Evolutionary conservation across 805 yeast species (phyloP).

Genomic region (Wickerhamiella slavikovae): DNA sequence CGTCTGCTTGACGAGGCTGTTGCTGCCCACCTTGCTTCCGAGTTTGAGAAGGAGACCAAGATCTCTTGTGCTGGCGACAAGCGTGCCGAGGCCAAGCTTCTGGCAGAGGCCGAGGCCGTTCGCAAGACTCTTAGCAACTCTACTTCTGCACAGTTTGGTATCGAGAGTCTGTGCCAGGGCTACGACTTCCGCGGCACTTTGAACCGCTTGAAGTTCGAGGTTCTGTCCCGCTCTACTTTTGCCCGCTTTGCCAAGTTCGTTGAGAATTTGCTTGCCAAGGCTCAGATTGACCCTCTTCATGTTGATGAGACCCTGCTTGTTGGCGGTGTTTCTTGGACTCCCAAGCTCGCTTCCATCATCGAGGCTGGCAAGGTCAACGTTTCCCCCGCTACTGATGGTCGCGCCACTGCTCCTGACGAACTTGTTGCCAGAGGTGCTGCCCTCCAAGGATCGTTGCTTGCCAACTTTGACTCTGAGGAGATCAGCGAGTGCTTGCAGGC

Average conservation of each 20-base stretch:
- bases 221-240: constrained; percentile 62
- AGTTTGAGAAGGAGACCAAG: constrained; percentile 75
- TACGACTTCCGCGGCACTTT: constrained; percentile 80
- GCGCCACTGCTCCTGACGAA: constrained; percentile 76
- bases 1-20: constrained; percentile 62
- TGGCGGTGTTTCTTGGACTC: constrained; percentile 87
- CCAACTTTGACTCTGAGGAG: constrained; percentile 65
- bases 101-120: constrained; percentile 60
- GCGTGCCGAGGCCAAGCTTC: constrained; percentile 75
- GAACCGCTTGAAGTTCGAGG: constrained; percentile 85
- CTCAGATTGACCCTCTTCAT: constrained; percentile 66
- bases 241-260: constrained; percentile 59
- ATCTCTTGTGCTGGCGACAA: constrained; percentile 61
- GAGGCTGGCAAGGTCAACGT: constrained; percentile 42
- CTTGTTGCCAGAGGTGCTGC: constrained; percentile 88
- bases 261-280: constrained; percentile 54
- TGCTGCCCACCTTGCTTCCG: constrained; percentile 72
- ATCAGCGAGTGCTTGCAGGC: constrained; percentile 74
- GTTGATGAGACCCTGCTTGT: constrained; percentile 78
- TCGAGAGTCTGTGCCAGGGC: constrained; percentile 88
- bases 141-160: constrained; percentile 70
- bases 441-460: constrained; percentile 69
- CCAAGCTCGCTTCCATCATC: constrained; percentile 67
- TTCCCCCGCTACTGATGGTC: constrained; percentile 56
- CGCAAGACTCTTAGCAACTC: constrained; percentile 88